These are phyloP conservation scores for Plantago major DNA, from an alignment of 257 asterid species.

Conservation along the genomic window DNA sequence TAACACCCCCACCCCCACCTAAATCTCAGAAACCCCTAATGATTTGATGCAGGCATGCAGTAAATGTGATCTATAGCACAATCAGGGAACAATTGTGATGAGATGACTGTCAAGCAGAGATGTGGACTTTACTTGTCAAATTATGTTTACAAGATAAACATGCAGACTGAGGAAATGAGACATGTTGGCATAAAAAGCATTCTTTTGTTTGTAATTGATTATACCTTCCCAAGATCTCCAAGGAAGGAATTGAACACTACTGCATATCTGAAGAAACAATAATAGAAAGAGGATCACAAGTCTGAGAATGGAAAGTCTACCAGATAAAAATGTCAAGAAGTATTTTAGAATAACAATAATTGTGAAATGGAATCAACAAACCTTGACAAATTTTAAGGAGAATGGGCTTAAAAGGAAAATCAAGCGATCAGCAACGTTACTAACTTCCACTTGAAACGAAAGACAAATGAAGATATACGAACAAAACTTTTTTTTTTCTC, in stretches of 20 bases:
- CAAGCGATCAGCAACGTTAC: conserved; percentile 22
- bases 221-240: conserved; percentile 99
- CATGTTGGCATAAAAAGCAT: conserved; percentile 1
- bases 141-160: too few relatives aligned
- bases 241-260: conserved; percentile 86
- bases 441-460: conserved; percentile 25
- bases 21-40: too few relatives aligned
- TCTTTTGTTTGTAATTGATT: too few relatives aligned
- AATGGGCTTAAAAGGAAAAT: conserved; percentile 26
- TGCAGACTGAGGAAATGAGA: too few relatives aligned
- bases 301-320: conserved; percentile 11
- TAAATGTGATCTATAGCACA: too few relatives aligned
- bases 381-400: conserved; percentile 29
- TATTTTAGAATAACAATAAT: background rate
- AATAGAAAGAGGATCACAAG: conserved; percentile 16
- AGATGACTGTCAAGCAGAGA: too few relatives aligned
- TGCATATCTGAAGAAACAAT: conserved; percentile 64
- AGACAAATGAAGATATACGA: conserved; percentile 9
- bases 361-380: conserved; percentile 11
- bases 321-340: background rate
- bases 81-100: too few relatives aligned
- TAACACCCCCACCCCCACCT: too few relatives aligned
- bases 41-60: too few relatives aligned
- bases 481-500: conserved; percentile 1
- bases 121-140: too few relatives aligned